These are phyloP conservation scores for Salicornia ramosissima DNA, from an alignment of 148 eudicot genomes.

Conservation along the genomic window DNA sequence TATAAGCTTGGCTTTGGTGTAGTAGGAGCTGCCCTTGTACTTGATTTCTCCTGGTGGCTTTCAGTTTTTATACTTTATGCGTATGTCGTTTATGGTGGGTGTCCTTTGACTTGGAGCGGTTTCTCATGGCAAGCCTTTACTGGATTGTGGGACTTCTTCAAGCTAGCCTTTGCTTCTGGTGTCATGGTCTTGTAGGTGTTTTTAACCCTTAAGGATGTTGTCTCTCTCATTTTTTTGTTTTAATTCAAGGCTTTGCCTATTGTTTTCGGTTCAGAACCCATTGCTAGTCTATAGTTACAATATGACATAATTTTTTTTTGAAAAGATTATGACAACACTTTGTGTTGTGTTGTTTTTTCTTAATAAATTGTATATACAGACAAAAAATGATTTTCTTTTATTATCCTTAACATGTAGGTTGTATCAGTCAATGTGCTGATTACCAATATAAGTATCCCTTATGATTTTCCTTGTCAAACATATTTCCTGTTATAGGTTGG, in stretches of 20 bases:
- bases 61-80: slow-evolving; percentile 35
- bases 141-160: slow-evolving; percentile 54
- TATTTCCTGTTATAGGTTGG: slow-evolving; percentile 23
- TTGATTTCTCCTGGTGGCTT: slow-evolving; percentile 51
- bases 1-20: slow-evolving; percentile 45
- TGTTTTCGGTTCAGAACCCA: neutral
- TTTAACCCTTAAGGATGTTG: slow-evolving; percentile 3
- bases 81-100: slow-evolving; percentile 44
- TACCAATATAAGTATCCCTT: neutral
- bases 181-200: slow-evolving; percentile 52
- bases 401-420: neutral
- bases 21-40: slow-evolving; percentile 42
- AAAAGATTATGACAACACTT: neutral
- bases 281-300: neutral
- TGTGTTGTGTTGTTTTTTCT: neutral
- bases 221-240: neutral
- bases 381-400: neutral
- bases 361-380: too few relatives aligned
- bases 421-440: neutral
- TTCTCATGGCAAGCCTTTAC: slow-evolving; percentile 53
- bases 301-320: too few relatives aligned
- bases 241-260: neutral
- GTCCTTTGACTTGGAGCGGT: slow-evolving; percentile 60
- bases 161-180: slow-evolving; percentile 55
- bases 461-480: neutral